Evolutionary conservation across 202 grass and related monocot species (phyloP).

Genomic region (Hordeum pubiflorum): DNA sequence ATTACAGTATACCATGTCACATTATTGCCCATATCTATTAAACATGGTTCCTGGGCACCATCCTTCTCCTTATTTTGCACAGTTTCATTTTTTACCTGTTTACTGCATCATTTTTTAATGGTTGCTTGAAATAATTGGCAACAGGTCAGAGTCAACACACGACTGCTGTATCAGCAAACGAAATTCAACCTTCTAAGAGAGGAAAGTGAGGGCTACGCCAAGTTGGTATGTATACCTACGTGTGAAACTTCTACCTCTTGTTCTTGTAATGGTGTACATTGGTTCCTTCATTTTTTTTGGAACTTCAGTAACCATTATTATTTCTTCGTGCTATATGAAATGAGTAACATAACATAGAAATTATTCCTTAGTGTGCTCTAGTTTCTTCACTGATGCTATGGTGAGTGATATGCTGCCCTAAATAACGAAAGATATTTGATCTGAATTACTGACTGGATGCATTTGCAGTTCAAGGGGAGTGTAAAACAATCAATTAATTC

Average conservation of each 20-base stretch:
- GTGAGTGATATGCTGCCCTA: not conserved
- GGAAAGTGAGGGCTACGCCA: constrained; percentile 98
- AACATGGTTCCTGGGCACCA: not conserved
- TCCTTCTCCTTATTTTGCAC: not conserved
- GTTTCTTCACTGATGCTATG: not conserved
- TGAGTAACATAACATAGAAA: not conserved
- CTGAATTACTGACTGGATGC: not conserved
- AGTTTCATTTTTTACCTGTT: not conserved
- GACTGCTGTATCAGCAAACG: constrained; percentile 96
- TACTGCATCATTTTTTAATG: not conserved
- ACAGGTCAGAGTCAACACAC: constrained; percentile 99
- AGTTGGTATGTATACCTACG: constrained; percentile 63
- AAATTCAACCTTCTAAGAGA: constrained; percentile 97
- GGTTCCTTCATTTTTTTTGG: not conserved
- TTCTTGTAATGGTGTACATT: constrained; percentile 12
- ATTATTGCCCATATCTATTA: not conserved
- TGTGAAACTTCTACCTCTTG: not conserved
- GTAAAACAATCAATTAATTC: not conserved
- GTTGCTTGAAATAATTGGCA: constrained; percentile 21
- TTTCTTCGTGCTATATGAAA: not conserved
- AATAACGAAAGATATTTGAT: not conserved
- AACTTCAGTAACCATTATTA: constrained; percentile 15
- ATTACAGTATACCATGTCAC: not conserved
- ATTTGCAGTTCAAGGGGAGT: not conserved
- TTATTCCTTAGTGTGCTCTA: not conserved